Evolutionary conservation across 1,284 basidiomycete genomes (phyloP), one percentile per base, ranked within the genome.

Genomic region (Afroboletus lepidellus): DNA sequence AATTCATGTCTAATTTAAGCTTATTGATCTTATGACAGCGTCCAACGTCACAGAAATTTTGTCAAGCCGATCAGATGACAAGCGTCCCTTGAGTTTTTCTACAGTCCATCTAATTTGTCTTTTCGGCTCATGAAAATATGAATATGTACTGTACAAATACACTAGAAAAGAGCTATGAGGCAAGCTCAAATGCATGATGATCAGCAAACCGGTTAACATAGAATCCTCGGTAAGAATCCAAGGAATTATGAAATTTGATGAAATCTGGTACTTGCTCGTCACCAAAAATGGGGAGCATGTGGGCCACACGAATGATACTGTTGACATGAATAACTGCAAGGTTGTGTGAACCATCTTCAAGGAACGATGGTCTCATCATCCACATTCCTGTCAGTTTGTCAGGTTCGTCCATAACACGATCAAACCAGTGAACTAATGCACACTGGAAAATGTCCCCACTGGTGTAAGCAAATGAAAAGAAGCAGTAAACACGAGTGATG

Each of bases 401-500:
- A 2, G 49, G 39, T 16, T 34, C 25, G 9, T 57, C 50, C 1
- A 11, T 18, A 13, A 57, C 5, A 0, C 5, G 23, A 21, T 57
- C 43, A 29, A 53, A 57, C 55, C 55, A 57, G 3, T 41, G 48
- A 7, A 57, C 21, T 0, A 57, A n/a, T 9, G 33, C 32, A 34
- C 50, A 57, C 4, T 39, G 11, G 8, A 27, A 50, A 9, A 20
- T 24, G 23, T 33, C 3, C 3, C 46, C 29, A 11, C 45, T 24
- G 2, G 13, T 45, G 18, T 57, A 18, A 21, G 5, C 8, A 15
- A 49, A 43, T 8, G 48, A 49, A 23, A 49, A 49, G 18, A 49
- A 43, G 5, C 30, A 41, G 8, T 34, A 21, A 15, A 48, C 24
- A 1, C 3, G 18, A 2, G 11, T 32, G 20, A 41, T 18, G 7